A percentile compares a stretch with the other conserved stretches of the same genome.
These are phyloP conservation scores for Iberis amara DNA, from an alignment of 441 rosid species.

Conservation along the genomic window DNA sequence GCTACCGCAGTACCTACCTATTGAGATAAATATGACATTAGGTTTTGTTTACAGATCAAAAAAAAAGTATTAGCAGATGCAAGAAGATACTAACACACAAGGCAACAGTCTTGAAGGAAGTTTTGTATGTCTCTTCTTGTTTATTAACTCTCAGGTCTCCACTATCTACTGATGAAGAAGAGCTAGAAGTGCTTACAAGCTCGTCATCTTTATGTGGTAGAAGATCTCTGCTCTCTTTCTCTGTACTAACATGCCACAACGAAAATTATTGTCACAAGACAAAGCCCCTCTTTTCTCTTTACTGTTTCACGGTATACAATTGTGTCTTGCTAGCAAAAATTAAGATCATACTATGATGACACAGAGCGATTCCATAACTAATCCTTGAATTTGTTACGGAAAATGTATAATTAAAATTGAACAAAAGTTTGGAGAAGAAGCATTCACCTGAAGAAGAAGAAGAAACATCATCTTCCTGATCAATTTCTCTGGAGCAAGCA, in stretches of 20 bases:
- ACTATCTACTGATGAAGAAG: slow-evolving; percentile 28
- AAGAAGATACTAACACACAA: slow-evolving; percentile 54
- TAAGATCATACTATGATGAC: slow-evolving; percentile 3
- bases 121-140: slow-evolving; percentile 36
- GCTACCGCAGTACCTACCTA: slow-evolving; percentile 73
- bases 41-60: slow-evolving; percentile 16
- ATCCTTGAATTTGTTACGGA: neutral
- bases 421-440: slow-evolving; percentile 6
- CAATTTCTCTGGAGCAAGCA: slow-evolving; percentile 40
- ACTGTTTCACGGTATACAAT: neutral
- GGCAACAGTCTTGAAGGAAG: slow-evolving; percentile 72
- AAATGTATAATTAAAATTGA: neutral
- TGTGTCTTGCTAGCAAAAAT: neutral
- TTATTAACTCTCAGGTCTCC: slow-evolving; percentile 27
- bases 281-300: slow-evolving; percentile 5
- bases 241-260: slow-evolving; percentile 39
- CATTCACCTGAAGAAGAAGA: slow-evolving; percentile 44
- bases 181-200: slow-evolving; percentile 17
- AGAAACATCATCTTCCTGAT: slow-evolving; percentile 52
- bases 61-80: neutral
- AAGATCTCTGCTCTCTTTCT: slow-evolving; percentile 36
- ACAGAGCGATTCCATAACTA: neutral
- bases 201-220: slow-evolving; percentile 29
- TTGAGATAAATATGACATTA: slow-evolving; percentile 21
- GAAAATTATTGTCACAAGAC: slow-evolving; percentile 20